These are phyloP conservation scores for Aspergillus olivimuriae DNA, from an alignment of 495 filamentous ascomycete genomes.

Conservation along the genomic window DNA sequence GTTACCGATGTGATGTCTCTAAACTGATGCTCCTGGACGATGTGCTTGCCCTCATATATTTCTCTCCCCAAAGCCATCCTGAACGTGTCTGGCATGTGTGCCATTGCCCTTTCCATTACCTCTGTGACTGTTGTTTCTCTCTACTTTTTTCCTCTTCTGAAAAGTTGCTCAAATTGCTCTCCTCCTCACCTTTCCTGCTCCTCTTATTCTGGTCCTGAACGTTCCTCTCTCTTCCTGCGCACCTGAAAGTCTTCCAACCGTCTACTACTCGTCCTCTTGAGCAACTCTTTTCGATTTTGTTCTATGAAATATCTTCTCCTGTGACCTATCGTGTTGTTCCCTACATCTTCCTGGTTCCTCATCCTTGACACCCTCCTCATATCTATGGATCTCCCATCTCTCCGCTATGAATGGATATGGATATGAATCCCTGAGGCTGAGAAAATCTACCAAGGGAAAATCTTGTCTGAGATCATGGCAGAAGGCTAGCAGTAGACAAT, in stretches of 20 bases:
- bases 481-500: constrained; percentile 9
- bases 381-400: too few species aligned
- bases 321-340: constrained; percentile 10
- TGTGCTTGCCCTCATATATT: neutral
- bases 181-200: neutral
- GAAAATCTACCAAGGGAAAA: constrained; percentile 3
- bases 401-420: constrained; percentile 6
- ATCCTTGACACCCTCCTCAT: constrained; percentile 7
- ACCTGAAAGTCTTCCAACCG: constrained; percentile 11
- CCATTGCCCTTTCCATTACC: neutral
- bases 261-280: constrained; percentile 9
- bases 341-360: constrained; percentile 10
- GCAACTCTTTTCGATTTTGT: constrained; percentile 4
- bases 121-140: too few species aligned
- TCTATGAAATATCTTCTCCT: constrained; percentile 6
- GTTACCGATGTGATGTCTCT: constrained; percentile 9
- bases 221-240: too few species aligned
- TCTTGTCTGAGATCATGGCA: constrained; percentile 9
- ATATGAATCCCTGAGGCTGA: too few species aligned
- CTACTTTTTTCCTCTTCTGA: neutral
- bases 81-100: neutral
- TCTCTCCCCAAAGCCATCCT: neutral
- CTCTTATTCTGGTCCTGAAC: neutral
- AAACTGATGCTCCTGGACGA: constrained; percentile 1
- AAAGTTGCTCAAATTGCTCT: neutral